Evolutionary conservation across 305 asterid genomes (phyloP), one percentile per base, ranked within the genome.

Genomic region (Solanum hybrid): DNA sequence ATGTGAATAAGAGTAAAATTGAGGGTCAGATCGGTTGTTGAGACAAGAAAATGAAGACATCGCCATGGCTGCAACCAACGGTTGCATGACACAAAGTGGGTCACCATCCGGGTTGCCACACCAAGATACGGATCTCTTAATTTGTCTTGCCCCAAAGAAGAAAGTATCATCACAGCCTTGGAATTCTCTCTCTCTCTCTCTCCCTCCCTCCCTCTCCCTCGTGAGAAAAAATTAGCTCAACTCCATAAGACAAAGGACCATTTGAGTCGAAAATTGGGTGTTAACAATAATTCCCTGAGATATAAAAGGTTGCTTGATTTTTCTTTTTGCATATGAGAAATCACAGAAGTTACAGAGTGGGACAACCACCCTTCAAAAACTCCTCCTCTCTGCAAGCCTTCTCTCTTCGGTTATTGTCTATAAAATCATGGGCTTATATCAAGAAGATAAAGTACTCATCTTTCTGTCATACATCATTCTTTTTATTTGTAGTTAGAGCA

Each of bases 21-120:
- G 81, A 78, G 91, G 91, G 91, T 86, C 92, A 91, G 93, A 90
- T 86, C 45, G 24, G 76, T 73, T 32, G 24, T 35, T 32, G 10
- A 38, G 45, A 60, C 64, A 35, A 26, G 88, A 38, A 37, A 35
- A 86, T 73, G 34, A 11, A 66, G 88, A 69, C 88, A 69, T 81
- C 1, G 36, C 22, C 64, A 60, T 88, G 87, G 86, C 69, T 78
- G 71, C 90, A 24, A 88, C 10, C 64, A 8, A 45, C 35, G 19
- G 40, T 71, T 32, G 82, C 82, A 76, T 76, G 27, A 76, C 14
- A 76, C 4, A 17, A 17, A 76, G 35, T 64, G 73, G 42, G 19
- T 37, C 27, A 9, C 85, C 60, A 5, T 36, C 34, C 86, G n/a
- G 51, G 81, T 69, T 69, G 84, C 90, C 90, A 64, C 81, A 27